Conservation (phyloP, 768 basidiomycete species). For the Hypsizygus marmoreus region DNA sequence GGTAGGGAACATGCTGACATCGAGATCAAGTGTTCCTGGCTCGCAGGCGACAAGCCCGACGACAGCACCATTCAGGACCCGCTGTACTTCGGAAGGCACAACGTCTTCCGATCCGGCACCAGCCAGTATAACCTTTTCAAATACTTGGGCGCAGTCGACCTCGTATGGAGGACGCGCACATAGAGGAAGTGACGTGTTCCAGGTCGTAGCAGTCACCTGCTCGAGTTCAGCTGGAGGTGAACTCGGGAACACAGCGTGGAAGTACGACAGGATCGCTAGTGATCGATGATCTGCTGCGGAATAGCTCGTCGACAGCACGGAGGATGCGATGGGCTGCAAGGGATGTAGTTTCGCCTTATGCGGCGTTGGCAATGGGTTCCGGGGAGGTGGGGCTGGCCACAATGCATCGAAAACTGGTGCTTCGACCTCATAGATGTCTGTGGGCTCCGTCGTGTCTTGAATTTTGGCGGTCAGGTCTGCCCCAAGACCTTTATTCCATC, state of each 20-base stretch:
- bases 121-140: conserved; percentile 66
- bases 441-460: conserved; percentile 63
- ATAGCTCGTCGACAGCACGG: conserved; percentile 42
- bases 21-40: conserved; percentile 38
- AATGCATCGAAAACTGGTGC: conserved; percentile 24
- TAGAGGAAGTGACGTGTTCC: conserved; percentile 73
- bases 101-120: conserved; percentile 85
- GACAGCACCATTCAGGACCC: conserved; percentile 78
- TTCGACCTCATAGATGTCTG: conserved; percentile 57
- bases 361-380: neutral
- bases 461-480: conserved; percentile 75
- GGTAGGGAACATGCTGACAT: neutral
- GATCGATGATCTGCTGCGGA: conserved; percentile 71
- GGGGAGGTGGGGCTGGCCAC: conserved; percentile 15
- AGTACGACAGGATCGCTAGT: conserved; percentile 74
- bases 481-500: conserved; percentile 94
- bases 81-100: conserved; percentile 61
- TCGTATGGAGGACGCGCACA: conserved; percentile 73
- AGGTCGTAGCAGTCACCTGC: conserved; percentile 45
- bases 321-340: conserved; percentile 47
- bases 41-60: conserved; percentile 72
- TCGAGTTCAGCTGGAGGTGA: conserved; percentile 20
- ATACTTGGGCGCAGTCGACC: conserved; percentile 54
- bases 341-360: conserved; percentile 35
- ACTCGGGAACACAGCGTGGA: conserved; percentile 52